Conservation (phyloP, 768 basidiomycete species). For the Hypholoma sublateritium region DNA sequence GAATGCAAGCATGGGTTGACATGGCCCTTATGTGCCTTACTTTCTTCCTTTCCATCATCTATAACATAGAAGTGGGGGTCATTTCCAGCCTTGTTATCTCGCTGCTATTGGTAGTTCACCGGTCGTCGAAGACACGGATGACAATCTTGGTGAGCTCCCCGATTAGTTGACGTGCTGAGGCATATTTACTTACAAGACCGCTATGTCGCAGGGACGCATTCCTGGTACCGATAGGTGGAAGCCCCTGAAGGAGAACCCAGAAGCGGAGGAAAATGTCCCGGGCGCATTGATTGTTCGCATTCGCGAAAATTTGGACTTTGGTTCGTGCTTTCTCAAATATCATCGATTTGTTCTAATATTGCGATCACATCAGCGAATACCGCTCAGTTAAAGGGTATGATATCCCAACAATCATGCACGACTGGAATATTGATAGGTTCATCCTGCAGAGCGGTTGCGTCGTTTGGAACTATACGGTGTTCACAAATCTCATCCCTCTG, state of each 20-base stretch:
- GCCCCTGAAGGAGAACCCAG: slow-evolving; percentile 84
- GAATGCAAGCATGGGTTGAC: slow-evolving; percentile 6
- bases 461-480: slow-evolving; percentile 88
- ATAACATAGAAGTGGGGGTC: slow-evolving; percentile 91
- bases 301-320: slow-evolving; percentile 89
- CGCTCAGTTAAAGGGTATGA: slow-evolving; percentile 83
- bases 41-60: slow-evolving; percentile 83
- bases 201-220: slow-evolving; percentile 66
- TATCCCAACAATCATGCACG: not conserved
- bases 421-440: not conserved
- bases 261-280: slow-evolving; percentile 75
- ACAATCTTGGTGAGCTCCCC: slow-evolving; percentile 70
- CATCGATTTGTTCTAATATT: not conserved
- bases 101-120: slow-evolving; percentile 84
- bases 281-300: slow-evolving; percentile 89
- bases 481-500: slow-evolving; percentile 82
- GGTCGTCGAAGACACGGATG: slow-evolving; percentile 88
- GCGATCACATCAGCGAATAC: slow-evolving; percentile 71
- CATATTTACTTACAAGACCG: not conserved
- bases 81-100: slow-evolving; percentile 87
- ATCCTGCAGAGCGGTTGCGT: slow-evolving; percentile 63
- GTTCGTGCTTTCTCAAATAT: slow-evolving; percentile 38
- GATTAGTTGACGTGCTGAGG: not conserved
- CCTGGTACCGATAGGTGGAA: slow-evolving; percentile 91
- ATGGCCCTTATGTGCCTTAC: slow-evolving; percentile 78